Conservation (phyloP, 2,329 filamentous ascomycete genomes). For the Grosmannia clavigera region DNA sequence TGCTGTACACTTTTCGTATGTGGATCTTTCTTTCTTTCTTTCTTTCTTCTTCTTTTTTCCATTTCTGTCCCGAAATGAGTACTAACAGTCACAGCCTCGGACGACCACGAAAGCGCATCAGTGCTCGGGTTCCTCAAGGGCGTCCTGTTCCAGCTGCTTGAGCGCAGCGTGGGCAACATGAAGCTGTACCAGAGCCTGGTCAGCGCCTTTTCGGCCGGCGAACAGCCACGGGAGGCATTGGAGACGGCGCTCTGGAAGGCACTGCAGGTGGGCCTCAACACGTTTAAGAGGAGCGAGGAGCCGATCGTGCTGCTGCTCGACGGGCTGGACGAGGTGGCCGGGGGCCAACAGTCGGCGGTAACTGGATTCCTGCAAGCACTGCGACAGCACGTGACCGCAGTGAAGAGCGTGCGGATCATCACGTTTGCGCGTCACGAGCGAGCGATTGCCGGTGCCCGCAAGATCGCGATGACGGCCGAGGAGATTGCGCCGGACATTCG, state of each 20-base stretch:
- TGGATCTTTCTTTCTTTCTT: neutral
- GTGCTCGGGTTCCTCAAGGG: constrained; percentile 22
- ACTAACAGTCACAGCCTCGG: constrained; percentile 14
- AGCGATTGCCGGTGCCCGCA: constrained; percentile 18
- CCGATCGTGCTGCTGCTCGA: constrained; percentile 24
- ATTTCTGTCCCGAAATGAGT: neutral
- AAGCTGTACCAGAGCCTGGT: constrained; percentile 21
- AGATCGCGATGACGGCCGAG: constrained; percentile 20
- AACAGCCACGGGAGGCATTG: neutral
- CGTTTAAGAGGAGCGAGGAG: constrained; percentile 16
- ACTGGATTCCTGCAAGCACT: constrained; percentile 21
- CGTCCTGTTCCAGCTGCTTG: constrained; percentile 24
- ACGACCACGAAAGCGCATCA: constrained; percentile 20
- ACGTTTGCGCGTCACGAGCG: constrained; percentile 23
- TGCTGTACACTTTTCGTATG: constrained; percentile 26
- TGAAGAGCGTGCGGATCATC: constrained; percentile 19
- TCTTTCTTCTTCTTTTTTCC: too few relatives aligned
- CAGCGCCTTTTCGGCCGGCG: constrained; percentile 11
- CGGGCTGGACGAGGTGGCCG: constrained; percentile 23
- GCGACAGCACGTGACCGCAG: constrained; percentile 17
- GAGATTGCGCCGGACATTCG: constrained; percentile 23
- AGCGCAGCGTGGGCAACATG: constrained; percentile 25
- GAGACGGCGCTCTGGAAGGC: constrained; percentile 21
- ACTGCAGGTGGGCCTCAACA: constrained; percentile 20
- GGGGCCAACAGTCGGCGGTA: constrained; percentile 11